Conservation (phyloP, 1,284 basidiomycete genomes). For the Trichosporon coremiiforme region DNA sequence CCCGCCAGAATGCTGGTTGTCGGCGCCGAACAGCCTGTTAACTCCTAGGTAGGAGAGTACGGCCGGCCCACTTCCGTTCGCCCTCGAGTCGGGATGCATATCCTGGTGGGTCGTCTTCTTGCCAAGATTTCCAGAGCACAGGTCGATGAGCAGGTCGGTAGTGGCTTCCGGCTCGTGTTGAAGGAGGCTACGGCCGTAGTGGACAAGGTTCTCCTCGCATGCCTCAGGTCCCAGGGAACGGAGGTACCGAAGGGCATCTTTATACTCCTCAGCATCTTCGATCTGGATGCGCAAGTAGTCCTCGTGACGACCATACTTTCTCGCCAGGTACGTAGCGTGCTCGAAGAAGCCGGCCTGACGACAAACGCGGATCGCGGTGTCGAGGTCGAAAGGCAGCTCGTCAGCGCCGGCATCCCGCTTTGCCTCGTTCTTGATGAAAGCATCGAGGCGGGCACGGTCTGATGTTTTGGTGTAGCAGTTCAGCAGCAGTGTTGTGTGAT, state of each 20-base stretch:
- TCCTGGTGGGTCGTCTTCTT: slow-evolving; percentile 32
- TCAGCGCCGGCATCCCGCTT: slow-evolving; percentile 59
- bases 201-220: slow-evolving; percentile 72
- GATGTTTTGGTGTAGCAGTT: slow-evolving; percentile 98
- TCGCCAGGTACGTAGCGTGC: slow-evolving; percentile 91
- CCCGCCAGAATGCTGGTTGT: neutral
- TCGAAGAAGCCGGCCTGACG: slow-evolving; percentile 94
- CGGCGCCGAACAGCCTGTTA: slow-evolving; percentile 58
- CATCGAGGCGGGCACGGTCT: slow-evolving; percentile 82
- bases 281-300: slow-evolving; percentile 94
- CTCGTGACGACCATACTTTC: slow-evolving; percentile 85
- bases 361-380: slow-evolving; percentile 94
- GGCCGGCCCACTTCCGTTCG: slow-evolving; percentile 59
- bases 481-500: slow-evolving; percentile 92
- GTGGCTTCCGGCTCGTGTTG: slow-evolving; percentile 80
- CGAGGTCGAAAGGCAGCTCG: slow-evolving; percentile 91
- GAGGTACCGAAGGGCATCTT: slow-evolving; percentile 79
- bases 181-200: slow-evolving; percentile 82
- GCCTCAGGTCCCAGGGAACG: slow-evolving; percentile 73
- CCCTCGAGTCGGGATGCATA: slow-evolving; percentile 39
- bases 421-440: slow-evolving; percentile 86
- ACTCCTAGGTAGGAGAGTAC: slow-evolving; percentile 78
- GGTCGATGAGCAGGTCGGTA: slow-evolving; percentile 85
- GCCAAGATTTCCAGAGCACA: slow-evolving; percentile 71
- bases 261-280: slow-evolving; percentile 82